Conservation (phyloP, 495 filamentous ascomycete genomes). For the Schizothecium vesticola region DNA sequence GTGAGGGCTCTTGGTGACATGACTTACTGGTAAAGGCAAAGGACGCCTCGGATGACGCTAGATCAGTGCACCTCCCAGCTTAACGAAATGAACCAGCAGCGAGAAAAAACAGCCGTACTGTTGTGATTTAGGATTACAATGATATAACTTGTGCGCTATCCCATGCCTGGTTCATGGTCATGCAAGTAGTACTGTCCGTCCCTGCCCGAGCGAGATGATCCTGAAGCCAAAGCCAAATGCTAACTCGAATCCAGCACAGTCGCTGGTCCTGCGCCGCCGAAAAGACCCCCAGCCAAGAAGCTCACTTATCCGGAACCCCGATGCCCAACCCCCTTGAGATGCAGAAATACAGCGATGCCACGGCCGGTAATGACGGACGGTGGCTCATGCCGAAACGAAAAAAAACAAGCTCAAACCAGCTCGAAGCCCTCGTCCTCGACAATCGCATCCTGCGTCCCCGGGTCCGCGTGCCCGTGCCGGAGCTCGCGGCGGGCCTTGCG, state of each 20-base stretch:
- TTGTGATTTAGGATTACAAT: background rate
- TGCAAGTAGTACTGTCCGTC: background rate
- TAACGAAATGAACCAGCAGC: background rate
- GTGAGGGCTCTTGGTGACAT: background rate
- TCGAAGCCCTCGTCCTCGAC: slow-evolving; percentile 45
- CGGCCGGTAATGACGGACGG: background rate
- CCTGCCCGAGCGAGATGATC: background rate
- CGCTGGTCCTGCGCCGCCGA: background rate
- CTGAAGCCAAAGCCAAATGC: background rate
- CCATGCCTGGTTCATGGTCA: background rate
- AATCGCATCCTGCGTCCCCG: background rate
- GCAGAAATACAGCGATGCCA: background rate
- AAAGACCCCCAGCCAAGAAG: background rate
- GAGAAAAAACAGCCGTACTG: background rate
- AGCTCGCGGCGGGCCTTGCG: slow-evolving; percentile 37
- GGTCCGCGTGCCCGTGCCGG: slow-evolving; percentile 13
- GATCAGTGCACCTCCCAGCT: background rate
- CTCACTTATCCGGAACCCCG: background rate
- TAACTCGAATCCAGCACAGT: background rate
- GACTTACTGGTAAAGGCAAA: background rate
- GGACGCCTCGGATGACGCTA: too few relatives aligned
- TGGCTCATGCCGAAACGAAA: background rate
- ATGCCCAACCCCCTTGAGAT: background rate
- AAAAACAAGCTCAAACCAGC: slow-evolving; percentile 29
- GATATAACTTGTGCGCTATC: background rate